Conservation (phyloP, 2,329 filamentous ascomycete species). For the Fusarium annulatum region DNA sequence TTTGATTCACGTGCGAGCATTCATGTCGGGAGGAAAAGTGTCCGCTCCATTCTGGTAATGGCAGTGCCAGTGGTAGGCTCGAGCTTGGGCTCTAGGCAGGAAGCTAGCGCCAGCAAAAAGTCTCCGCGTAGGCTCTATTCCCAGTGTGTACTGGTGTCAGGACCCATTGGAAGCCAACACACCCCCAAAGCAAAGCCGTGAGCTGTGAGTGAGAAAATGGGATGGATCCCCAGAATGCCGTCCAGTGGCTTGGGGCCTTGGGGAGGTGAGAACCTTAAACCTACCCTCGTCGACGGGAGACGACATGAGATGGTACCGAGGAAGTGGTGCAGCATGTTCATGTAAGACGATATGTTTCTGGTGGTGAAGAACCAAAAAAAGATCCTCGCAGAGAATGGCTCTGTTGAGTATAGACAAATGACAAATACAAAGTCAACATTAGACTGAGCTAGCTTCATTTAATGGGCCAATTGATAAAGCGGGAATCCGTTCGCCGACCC, state of each 20-base stretch:
- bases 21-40: slow-evolving; percentile 1
- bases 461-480: background rate
- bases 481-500: background rate
- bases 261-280: slow-evolving; percentile 48
- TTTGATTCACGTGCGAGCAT: background rate
- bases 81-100: background rate
- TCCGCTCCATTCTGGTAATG: slow-evolving; percentile 30
- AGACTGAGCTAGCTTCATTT: background rate
- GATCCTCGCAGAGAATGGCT: background rate
- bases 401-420: background rate
- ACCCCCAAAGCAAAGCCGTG: slow-evolving; percentile 12
- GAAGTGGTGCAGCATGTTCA: slow-evolving; percentile 9
- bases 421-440: background rate
- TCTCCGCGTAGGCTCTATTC: slow-evolving; percentile 13
- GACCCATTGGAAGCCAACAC: slow-evolving; percentile 1
- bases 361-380: background rate
- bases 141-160: slow-evolving; percentile 1
- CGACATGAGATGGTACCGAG: slow-evolving; percentile 29
- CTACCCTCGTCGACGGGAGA: slow-evolving; percentile 37
- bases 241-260: slow-evolving; percentile 40
- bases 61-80: slow-evolving; percentile 13
- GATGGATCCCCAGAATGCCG: slow-evolving; percentile 28
- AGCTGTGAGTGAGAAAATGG: slow-evolving; percentile 21
- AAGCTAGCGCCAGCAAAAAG: slow-evolving; percentile 13
- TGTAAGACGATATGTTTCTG: background rate